Evolutionary conservation across 176 grass and related monocot genomes (phyloP).

Genomic region (Musa schizocarpa): DNA sequence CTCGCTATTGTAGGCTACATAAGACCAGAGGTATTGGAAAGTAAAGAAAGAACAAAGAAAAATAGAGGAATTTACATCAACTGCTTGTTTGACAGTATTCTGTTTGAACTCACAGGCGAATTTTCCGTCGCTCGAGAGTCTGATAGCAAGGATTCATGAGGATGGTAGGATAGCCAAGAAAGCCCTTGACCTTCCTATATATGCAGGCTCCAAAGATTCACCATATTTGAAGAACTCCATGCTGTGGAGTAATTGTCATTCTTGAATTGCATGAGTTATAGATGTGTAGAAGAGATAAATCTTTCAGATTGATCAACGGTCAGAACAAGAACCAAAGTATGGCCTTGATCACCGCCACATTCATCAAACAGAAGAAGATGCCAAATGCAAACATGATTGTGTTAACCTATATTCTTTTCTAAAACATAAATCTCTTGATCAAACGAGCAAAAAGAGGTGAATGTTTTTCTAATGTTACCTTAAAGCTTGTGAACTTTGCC

Average conservation of each 20-base stretch:
- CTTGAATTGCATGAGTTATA: too few species aligned
- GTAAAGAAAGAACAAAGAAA: neutral
- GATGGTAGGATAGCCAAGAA: constrained; percentile 80
- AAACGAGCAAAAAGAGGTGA: too few species aligned
- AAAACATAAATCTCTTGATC: too few species aligned
- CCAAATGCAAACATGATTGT: too few species aligned
- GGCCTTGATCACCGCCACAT: too few species aligned
- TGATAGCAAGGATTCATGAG: constrained; percentile 87
- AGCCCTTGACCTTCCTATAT: constrained; percentile 63
- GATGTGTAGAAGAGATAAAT: too few species aligned
- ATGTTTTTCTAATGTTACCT: too few species aligned
- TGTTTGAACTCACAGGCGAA: constrained; percentile 44
- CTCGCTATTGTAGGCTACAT: constrained; percentile 90
- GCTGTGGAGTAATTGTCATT: constrained; percentile 5
- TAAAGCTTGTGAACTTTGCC: too few species aligned
- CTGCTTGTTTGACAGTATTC: neutral
- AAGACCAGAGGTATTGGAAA: constrained; percentile 61
- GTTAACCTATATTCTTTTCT: too few species aligned
- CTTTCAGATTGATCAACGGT: too few species aligned
- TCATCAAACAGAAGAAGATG: too few species aligned
- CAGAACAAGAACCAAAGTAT: too few species aligned
- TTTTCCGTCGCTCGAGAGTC: constrained; percentile 77
- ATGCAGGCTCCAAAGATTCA: constrained; percentile 54
- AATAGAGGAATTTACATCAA: neutral
- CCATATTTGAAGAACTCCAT: constrained; percentile 45